Conservation (phyloP, 805 yeast species). For the Starmera dryadoides region DNA sequence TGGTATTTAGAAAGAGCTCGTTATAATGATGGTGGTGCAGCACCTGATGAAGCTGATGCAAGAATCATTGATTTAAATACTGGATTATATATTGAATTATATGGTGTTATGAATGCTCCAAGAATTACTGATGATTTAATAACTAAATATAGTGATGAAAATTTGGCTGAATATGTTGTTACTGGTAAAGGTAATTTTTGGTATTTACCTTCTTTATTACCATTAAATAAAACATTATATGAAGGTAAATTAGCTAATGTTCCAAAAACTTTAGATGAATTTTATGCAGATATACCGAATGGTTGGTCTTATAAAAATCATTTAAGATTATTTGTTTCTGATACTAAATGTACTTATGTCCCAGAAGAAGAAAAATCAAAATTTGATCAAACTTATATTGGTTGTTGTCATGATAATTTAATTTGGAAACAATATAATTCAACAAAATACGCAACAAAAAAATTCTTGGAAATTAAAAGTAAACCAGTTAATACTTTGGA, state of each 20-base stretch:
- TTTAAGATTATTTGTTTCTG: conserved; percentile 30
- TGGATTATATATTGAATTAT: conserved; percentile 53
- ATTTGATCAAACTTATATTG: conserved; percentile 28
- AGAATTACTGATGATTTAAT: conserved; percentile 12
- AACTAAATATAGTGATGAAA: conserved; percentile 6
- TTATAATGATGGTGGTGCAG: conserved; percentile 37
- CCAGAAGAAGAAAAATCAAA: conserved; percentile 32
- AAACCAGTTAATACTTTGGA: conserved; percentile 15
- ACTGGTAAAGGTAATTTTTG: conserved; percentile 40
- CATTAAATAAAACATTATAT: conserved; percentile 45
- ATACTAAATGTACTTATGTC: conserved; percentile 29
- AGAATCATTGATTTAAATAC: conserved; percentile 55
- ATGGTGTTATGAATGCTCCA: conserved; percentile 31
- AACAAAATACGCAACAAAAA: conserved; percentile 20
- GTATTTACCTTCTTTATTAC: conserved; percentile 38
- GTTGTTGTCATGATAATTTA: conserved; percentile 32
- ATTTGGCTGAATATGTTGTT: conserved; percentile 21
- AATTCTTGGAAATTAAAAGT: conserved; percentile 11
- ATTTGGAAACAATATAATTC: conserved; percentile 32
- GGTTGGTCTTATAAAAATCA: conserved; percentile 27
- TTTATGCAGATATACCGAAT: conserved; percentile 24
- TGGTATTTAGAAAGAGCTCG: conserved; percentile 40
- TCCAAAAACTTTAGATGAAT: conserved; percentile 34
- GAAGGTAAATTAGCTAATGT: conserved; percentile 49
- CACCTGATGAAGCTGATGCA: conserved; percentile 40